Base-by-base conservation (phyloP, 352 stramenopile species). In the Globisporangium orthogonon region DNA sequence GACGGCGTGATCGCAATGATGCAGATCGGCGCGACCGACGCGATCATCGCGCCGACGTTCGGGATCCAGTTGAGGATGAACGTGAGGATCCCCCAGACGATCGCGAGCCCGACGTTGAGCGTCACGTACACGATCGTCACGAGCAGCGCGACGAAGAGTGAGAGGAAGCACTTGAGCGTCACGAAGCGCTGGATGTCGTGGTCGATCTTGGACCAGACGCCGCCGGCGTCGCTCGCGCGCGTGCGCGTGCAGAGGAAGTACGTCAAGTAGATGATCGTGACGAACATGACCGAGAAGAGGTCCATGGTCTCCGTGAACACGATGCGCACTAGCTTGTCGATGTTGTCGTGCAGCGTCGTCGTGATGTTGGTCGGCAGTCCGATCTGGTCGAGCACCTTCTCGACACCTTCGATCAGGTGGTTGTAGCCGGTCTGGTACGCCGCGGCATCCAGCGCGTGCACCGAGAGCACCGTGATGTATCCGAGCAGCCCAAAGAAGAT, bases 1-100 rank as follows among this genome's bases (percentile, higher is more conserved):
- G 70, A 72, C 14, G 85, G 85, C 28, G 85, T 93, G 66, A 95
- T 95, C 5, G 80, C 78, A 53, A 95, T 95, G 68, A 95, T 95
- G 60, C 76, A 85, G 46, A 95, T 87, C 13, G 85, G 85, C 23
- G 70, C 63, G 51, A 93, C 66, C 13, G 85, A 95, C 39, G 85
- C 85, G 58, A 95, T 95, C 81, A 95, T 93, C 7, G 85, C 85
- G 55, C 85, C 85, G 10, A 95, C 85, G 61, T 95, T 95, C 30
- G 85, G 85, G 56, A 95, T 95, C 85, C 85, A 95, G 51, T 95
- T 95, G 35, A 95, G 62, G 18, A 95, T 88, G 56, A 95, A 95
- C 54, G 85, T 95, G 51, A 95, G 69, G 61, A 95, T 92, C 51
- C 85, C 85, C 85, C 85, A 95, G 30, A 95, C 81, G 60, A 93